Base-by-base conservation (phyloP, 2,329 filamentous ascomycete genomes). In the Hymenoscyphus infarciens region DNA sequence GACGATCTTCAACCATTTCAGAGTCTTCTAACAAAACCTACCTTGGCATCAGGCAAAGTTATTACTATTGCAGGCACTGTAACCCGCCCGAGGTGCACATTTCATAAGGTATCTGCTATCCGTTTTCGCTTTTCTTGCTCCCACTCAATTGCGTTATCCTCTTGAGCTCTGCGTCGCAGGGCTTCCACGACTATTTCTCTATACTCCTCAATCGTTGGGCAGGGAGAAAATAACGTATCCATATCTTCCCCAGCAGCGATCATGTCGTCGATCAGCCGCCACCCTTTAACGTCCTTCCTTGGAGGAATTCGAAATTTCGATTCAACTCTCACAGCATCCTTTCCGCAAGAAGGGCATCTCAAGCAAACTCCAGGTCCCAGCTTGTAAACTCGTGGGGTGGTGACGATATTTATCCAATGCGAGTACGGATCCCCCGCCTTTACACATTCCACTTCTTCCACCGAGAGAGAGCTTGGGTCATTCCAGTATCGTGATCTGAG, bases 241-340 rank as follows among this genome's bases (percentile, higher is more conserved):
- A 61, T 56, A 61, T 61, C 60, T n/a, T 61, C 38, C 13, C 54
- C 60, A n/a, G 29, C 8, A 39, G 13, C 60, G 57, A 61, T 61
- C 54, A 56, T 49, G 4, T 49, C 39, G 16, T 57, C 54, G n/a
- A 61, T 39, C 22, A 27, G 22, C n/a, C 33, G 33, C 60, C 60
- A 61, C 16, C 19, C 53, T 31, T 33, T 61, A 11, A 52, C n/a
- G 33, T 61, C 54, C 27, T 19, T 57, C 25, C 27, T 45, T 11
- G 35, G 19, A 10, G 60, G 60, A 19, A 57, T 57, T 15, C 54
- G 53, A 35, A 61, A 61, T 35, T 57, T 61, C 3, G 53, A 56
- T 22, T 54, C 60, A 22, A 57, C 60, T n/a, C 19, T 19, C 53
- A 61, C n/a, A 52, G 35, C 53, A 52, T 45, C 38, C 15, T 61